Evolutionary conservation across 495 filamentous ascomycete species (phyloP).

Genomic region (Penicillium paradoxum): DNA sequence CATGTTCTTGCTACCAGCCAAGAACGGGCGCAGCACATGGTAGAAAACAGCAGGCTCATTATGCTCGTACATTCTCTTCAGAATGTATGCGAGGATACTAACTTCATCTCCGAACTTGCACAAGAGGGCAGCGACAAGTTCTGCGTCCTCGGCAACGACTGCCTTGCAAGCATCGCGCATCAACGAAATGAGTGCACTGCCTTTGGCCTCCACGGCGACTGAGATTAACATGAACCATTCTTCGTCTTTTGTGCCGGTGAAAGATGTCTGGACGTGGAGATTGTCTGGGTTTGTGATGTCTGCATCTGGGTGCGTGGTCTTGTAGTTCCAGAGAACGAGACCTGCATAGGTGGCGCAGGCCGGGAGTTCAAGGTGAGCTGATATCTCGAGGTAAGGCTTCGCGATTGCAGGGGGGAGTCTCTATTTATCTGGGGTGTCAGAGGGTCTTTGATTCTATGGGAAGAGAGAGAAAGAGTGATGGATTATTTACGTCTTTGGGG

Average conservation of each 20-base stretch:
- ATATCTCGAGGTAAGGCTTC: slow-evolving; percentile 74
- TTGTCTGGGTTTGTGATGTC: slow-evolving; percentile 78
- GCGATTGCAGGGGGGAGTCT: slow-evolving; percentile 76
- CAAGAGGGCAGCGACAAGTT: slow-evolving; percentile 65
- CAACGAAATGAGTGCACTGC: slow-evolving; percentile 72
- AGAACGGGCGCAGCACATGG: slow-evolving; percentile 81
- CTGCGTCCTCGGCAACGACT: slow-evolving; percentile 55
- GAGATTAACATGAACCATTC: slow-evolving; percentile 97
- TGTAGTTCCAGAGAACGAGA: slow-evolving; percentile 90
- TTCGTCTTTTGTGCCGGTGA: slow-evolving; percentile 90
- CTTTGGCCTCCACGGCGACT: slow-evolving; percentile 89
- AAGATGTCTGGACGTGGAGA: slow-evolving; percentile 72
- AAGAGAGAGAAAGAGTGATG: neutral
- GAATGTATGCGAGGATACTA: slow-evolving; percentile 66
- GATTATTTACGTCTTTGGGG: slow-evolving; percentile 59
- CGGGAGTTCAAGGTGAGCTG: slow-evolving; percentile 73
- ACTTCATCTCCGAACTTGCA: slow-evolving; percentile 71
- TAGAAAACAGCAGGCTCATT: slow-evolving; percentile 88
- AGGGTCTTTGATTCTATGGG: neutral
- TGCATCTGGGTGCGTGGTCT: slow-evolving; percentile 63
- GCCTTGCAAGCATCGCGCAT: slow-evolving; percentile 83
- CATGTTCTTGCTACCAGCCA: slow-evolving; percentile 97
- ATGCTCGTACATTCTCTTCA: slow-evolving; percentile 83
- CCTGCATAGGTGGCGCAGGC: slow-evolving; percentile 92
- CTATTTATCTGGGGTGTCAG: slow-evolving; percentile 34